These are phyloP conservation scores for Ceratobasidium papillatum DNA, from an alignment of 1,284 basidiomycete genomes.

Conservation along the genomic window DNA sequence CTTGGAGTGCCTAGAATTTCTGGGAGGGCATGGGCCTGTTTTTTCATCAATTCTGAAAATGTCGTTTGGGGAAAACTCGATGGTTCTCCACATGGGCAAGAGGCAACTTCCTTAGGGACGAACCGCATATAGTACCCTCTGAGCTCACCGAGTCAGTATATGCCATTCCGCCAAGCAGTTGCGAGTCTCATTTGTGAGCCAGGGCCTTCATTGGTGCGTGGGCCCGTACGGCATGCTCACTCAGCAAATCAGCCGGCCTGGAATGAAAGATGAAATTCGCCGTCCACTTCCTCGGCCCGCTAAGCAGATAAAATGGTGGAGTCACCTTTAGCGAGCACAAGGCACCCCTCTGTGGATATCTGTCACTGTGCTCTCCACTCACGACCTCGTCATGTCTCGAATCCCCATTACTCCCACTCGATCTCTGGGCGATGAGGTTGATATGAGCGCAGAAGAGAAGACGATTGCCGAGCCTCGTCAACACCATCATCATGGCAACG, in stretches of 20 bases:
- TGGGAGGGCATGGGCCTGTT: no score
- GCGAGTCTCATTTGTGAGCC: no score
- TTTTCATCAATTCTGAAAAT: no score
- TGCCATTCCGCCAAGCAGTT: no score
- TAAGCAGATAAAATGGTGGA: neutral
- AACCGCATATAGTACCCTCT: no score
- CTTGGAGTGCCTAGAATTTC: no score
- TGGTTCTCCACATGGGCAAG: no score
- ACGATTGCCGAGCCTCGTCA: neutral
- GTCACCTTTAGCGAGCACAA: neutral
- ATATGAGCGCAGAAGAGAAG: conserved; percentile 1
- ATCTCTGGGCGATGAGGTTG: conserved; percentile 4
- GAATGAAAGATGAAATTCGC: neutral
- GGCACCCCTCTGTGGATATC: neutral
- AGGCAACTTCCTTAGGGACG: no score
- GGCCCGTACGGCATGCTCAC: conserved; percentile 28
- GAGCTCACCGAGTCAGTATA: no score
- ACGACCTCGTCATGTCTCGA: neutral
- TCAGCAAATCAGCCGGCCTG: conserved; percentile 22
- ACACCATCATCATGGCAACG: neutral
- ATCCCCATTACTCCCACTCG: neutral
- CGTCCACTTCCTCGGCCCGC: neutral
- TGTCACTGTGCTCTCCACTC: neutral
- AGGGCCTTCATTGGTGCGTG: no score
- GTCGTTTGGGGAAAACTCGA: no score